phyloP scores from a whole-genome alignment of 164 flowering plant species.

The Dillenia suffruticosa region DNA sequence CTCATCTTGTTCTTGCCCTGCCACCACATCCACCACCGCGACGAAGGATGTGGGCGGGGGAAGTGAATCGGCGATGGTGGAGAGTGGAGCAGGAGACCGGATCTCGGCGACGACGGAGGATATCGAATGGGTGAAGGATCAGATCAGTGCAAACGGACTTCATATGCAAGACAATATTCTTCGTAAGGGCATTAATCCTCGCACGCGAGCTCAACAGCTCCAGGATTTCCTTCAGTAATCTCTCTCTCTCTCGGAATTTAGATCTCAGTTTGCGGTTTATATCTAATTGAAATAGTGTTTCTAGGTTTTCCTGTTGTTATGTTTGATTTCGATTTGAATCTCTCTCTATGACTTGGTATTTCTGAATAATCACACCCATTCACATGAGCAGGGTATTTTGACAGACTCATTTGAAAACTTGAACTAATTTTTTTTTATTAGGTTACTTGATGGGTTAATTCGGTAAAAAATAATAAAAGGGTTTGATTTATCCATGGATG shows the following conservation, averaged over 20 bases:
- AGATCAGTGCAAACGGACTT: conserved; percentile 55
- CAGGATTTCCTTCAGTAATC: conserved; percentile 61
- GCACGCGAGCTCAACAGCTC: conserved; percentile 79
- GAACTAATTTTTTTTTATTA: too few species aligned
- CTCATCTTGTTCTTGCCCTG: conserved; percentile 45
- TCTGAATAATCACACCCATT: too few species aligned
- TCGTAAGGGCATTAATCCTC: conserved; percentile 92
- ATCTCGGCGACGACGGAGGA: conserved; percentile 54
- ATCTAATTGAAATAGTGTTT: too few species aligned
- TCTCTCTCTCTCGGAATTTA: conserved; percentile 1
- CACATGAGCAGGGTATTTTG: too few species aligned
- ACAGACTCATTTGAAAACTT: too few species aligned
- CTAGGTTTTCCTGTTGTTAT: neutral
- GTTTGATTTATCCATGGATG: too few species aligned
- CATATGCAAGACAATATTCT: conserved; percentile 64
- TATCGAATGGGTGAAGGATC: conserved; percentile 66
- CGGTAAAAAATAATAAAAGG: too few species aligned
- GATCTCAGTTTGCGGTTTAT: neutral
- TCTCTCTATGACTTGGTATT: neutral
- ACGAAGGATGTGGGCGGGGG: neutral
- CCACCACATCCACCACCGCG: conserved; percentile 13
- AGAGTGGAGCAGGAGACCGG: conserved; percentile 15
- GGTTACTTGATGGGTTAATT: too few species aligned
- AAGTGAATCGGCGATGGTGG: neutral
- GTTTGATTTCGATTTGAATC: neutral